Conservation (phyloP, 2,329 filamentous ascomycete species). For the Stachybotrys elegans region DNA sequence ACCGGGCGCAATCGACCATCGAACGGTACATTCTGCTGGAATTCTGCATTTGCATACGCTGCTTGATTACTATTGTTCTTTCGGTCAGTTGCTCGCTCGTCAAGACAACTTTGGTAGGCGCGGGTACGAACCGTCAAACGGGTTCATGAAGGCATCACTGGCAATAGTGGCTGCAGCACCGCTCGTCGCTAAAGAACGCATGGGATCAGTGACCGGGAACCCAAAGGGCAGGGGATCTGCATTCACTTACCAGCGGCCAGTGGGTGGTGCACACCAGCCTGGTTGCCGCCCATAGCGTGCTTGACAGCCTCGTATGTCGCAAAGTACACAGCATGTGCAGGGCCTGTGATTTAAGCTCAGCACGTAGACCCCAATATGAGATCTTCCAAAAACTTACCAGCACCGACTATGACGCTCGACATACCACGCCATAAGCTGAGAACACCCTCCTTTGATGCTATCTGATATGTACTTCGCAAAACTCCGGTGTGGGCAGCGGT, state of each 20-base stretch:
- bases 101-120: background rate
- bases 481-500: constrained; percentile 83
- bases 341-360: constrained; percentile 53
- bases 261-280: constrained; percentile 81
- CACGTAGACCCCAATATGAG: constrained; percentile 3
- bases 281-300: constrained; percentile 90
- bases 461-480: constrained; percentile 86
- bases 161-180: constrained; percentile 94
- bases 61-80: constrained; percentile 79
- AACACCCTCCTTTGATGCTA: constrained; percentile 84
- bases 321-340: constrained; percentile 96
- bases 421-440: constrained; percentile 93
- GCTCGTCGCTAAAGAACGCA: constrained; percentile 64
- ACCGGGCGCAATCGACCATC: constrained; percentile 78
- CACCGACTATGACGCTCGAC: constrained; percentile 92
- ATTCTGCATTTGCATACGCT: constrained; percentile 97
- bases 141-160: constrained; percentile 98
- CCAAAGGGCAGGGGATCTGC: background rate
- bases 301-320: constrained; percentile 97
- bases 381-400: constrained; percentile 55
- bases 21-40: constrained; percentile 83
- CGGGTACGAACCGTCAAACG: constrained; percentile 79
- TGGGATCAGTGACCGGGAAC: constrained; percentile 7
- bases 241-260: constrained; percentile 73
- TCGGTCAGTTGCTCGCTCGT: constrained; percentile 5